Conservation (phyloP, 1,139 yeast genomes). For the Sugiyamaella xylanicola region DNA sequence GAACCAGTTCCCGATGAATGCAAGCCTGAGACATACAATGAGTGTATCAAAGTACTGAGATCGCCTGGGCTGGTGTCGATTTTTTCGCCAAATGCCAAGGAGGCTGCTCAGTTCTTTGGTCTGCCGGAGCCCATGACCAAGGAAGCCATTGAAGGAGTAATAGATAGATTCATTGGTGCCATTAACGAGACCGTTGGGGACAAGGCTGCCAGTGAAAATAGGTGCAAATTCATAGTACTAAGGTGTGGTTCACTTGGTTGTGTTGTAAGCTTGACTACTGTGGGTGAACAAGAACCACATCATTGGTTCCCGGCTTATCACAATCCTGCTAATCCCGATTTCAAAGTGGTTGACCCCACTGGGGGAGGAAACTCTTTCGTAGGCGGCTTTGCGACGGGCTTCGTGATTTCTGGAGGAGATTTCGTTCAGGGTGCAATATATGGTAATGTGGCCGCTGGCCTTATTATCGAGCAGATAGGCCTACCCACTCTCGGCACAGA, state of each 20-base stretch:
- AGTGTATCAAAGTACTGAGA: conserved; percentile 49
- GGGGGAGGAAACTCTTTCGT: conserved; percentile 93
- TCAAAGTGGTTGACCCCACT: conserved; percentile 76
- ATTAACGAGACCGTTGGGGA: conserved; percentile 33
- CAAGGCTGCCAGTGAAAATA: conserved; percentile 17
- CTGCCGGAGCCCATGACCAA: conserved; percentile 42
- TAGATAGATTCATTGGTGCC: conserved; percentile 47
- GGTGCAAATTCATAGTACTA: conserved; percentile 54
- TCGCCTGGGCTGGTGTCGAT: conserved; percentile 49
- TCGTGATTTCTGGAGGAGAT: conserved; percentile 48
- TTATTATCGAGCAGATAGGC: conserved; percentile 77
- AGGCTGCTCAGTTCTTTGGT: conserved; percentile 65
- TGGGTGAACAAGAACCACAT: not conserved
- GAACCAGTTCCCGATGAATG: conserved; percentile 89
- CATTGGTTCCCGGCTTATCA: conserved; percentile 76
- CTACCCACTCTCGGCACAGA: conserved; percentile 50
- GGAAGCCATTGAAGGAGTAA: conserved; percentile 48
- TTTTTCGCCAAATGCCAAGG: conserved; percentile 82
- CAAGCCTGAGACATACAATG: conserved; percentile 49
- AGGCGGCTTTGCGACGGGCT: conserved; percentile 75
- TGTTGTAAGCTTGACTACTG: conserved; percentile 40
- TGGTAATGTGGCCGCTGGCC: conserved; percentile 79
- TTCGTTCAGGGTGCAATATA: conserved; percentile 60
- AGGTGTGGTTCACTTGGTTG: conserved; percentile 77
- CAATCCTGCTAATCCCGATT: conserved; percentile 36